A percentile compares a stretch with the other conserved stretches of the same genome.
Conservation (phyloP, 2,329 filamentous ascomycete genomes). For the Nigrospora oryzae region DNA sequence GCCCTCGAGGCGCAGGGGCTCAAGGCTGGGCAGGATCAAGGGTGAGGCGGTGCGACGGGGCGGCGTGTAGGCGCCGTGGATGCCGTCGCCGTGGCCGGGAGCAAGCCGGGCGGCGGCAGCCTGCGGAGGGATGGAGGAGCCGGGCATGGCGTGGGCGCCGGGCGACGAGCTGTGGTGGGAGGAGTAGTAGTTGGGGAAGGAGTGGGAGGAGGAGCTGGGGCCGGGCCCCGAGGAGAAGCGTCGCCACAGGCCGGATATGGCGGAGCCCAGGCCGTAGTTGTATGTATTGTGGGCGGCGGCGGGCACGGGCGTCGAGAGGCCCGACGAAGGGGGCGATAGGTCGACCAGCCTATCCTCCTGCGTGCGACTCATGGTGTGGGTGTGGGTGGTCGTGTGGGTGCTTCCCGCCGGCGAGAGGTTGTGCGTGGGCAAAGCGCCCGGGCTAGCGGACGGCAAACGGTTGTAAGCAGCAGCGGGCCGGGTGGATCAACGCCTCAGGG, state of each 20-base stretch:
- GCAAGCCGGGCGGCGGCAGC: constrained; percentile 4
- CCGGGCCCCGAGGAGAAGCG: constrained; percentile 50
- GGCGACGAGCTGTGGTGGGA: constrained; percentile 9
- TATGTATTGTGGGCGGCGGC: constrained; percentile 5
- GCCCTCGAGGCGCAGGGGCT: constrained; percentile 64
- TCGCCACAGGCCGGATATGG: constrained; percentile 51
- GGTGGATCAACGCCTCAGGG: too few relatives aligned
- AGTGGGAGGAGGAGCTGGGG: constrained; percentile 12
- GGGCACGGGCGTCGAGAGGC: constrained; percentile 12
- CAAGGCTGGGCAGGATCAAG: constrained; percentile 81
- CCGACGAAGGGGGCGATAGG: constrained; percentile 16
- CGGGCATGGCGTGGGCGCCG: constrained; percentile 6
- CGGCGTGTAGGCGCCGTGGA: constrained; percentile 52
- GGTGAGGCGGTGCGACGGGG: constrained; percentile 61
- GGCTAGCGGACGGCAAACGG: too few relatives aligned
- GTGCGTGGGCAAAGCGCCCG: too few relatives aligned
- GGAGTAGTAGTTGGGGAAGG: constrained; percentile 3
- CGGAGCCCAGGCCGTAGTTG: constrained; percentile 16
- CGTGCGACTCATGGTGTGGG: constrained; percentile 5
- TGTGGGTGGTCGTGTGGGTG: too few relatives aligned
- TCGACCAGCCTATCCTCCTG: constrained; percentile 19
- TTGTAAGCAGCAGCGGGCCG: too few relatives aligned
- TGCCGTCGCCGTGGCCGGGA: constrained; percentile 29
- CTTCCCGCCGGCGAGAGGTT: too few relatives aligned
- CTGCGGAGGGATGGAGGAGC: constrained; percentile 4